Conservation (phyloP, 495 filamentous ascomycete genomes). For the Apiosordaria backusii region DNA sequence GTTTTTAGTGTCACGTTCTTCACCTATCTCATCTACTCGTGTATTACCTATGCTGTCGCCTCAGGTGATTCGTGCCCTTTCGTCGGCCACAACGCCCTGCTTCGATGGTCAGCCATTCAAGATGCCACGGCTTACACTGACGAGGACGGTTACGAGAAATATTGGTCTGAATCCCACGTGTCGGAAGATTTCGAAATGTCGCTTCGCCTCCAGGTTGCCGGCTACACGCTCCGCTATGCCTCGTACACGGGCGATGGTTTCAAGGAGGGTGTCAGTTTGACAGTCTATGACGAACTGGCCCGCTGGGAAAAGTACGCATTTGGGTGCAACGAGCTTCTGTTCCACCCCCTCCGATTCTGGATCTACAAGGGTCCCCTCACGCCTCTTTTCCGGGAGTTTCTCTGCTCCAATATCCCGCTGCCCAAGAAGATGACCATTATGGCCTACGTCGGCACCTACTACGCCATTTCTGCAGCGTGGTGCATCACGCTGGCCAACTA, state of each 20-base stretch:
- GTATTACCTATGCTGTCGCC: slow-evolving; percentile 71
- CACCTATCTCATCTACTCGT: slow-evolving; percentile 76
- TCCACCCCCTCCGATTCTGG: slow-evolving; percentile 68
- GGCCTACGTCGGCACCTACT: slow-evolving; percentile 85
- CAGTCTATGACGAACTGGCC: slow-evolving; percentile 78
- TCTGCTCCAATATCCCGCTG: slow-evolving; percentile 68
- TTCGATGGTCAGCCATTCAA: slow-evolving; percentile 76
- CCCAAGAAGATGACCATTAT: slow-evolving; percentile 77
- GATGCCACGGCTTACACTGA: slow-evolving; percentile 62
- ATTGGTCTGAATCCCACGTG: slow-evolving; percentile 78
- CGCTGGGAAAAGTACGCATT: slow-evolving; percentile 88
- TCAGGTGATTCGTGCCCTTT: slow-evolving; percentile 80
- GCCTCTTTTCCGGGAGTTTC: slow-evolving; percentile 65
- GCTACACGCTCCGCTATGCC: slow-evolving; percentile 71
- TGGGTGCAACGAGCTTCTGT: slow-evolving; percentile 80
- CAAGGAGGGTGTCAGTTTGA: slow-evolving; percentile 83
- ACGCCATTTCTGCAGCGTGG: slow-evolving; percentile 77
- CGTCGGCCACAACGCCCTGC: slow-evolving; percentile 76
- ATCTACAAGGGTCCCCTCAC: slow-evolving; percentile 66
- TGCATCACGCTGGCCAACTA: slow-evolving; percentile 74
- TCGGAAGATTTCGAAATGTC: slow-evolving; percentile 88
- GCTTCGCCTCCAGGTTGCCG: slow-evolving; percentile 66
- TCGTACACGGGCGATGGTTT: slow-evolving; percentile 72
- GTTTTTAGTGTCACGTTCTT: slow-evolving; percentile 65
- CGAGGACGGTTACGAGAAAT: slow-evolving; percentile 69